Evolutionary conservation across 768 basidiomycete genomes (phyloP).

Genomic region (Auriscalpium microsporum): DNA sequence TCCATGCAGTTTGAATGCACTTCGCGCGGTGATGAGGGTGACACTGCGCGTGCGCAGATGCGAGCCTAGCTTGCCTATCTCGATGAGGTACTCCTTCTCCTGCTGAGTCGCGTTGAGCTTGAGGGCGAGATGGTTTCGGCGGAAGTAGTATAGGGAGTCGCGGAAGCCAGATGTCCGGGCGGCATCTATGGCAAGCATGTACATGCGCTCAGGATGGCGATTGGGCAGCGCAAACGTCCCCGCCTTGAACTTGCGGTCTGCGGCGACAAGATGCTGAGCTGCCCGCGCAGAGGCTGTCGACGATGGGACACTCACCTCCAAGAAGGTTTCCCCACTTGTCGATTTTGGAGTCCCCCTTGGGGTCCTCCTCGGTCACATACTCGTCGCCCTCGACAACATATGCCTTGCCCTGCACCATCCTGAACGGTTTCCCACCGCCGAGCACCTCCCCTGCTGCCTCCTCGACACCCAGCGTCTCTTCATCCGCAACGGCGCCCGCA

Average conservation of each 20-base stretch:
- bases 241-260: constrained; percentile 85
- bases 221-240: constrained; percentile 81
- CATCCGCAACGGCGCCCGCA: constrained; percentile 12
- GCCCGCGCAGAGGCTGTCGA: background rate
- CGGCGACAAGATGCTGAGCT: constrained; percentile 1
- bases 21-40: constrained; percentile 86
- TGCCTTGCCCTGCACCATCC: constrained; percentile 62
- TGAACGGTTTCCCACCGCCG: constrained; percentile 57
- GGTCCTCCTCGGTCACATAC: constrained; percentile 73
- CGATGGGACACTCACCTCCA: constrained; percentile 50
- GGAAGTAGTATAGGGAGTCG: constrained; percentile 97
- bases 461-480: constrained; percentile 28
- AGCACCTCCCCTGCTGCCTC: constrained; percentile 18
- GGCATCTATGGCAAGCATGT: constrained; percentile 97
- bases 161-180: constrained; percentile 93
- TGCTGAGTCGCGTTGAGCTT: constrained; percentile 84
- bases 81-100: constrained; percentile 91
- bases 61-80: constrained; percentile 77
- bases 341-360: constrained; percentile 87
- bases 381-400: constrained; percentile 87
- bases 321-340: constrained; percentile 76
- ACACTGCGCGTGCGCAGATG: constrained; percentile 89
- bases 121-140: constrained; percentile 81
- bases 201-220: constrained; percentile 75
- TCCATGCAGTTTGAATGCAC: constrained; percentile 91